Evolutionary conservation across 805 yeast species (phyloP).

Genomic region (Barnettozyma botsteinii): DNA sequence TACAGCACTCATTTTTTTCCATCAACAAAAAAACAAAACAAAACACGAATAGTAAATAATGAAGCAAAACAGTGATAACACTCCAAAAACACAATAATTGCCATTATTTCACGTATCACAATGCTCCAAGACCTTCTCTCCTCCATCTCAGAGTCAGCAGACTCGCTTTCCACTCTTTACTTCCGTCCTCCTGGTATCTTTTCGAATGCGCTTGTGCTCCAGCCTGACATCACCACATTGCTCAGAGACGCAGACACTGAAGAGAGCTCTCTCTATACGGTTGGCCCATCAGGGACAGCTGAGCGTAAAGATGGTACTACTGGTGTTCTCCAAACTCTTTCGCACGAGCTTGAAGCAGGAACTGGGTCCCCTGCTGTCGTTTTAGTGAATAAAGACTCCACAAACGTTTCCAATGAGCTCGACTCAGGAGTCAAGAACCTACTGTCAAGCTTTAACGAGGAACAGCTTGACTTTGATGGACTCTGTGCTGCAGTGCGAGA

Average conservation of each 20-base stretch:
- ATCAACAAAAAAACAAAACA: too few species aligned
- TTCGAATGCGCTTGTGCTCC: slow-evolving; percentile 52
- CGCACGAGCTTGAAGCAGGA: slow-evolving; percentile 33
- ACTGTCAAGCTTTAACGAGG: slow-evolving; percentile 28
- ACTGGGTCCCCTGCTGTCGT: slow-evolving; percentile 26
- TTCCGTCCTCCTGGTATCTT: slow-evolving; percentile 58
- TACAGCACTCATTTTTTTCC: too few species aligned
- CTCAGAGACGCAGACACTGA: slow-evolving; percentile 52
- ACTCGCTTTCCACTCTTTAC: slow-evolving; percentile 28
- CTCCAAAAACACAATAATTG: too few species aligned
- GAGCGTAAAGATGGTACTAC: slow-evolving; percentile 47
- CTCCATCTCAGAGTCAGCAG: slow-evolving; percentile 14
- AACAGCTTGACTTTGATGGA: slow-evolving; percentile 35
- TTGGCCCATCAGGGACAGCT: slow-evolving; percentile 33
- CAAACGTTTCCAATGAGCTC: slow-evolving; percentile 11
- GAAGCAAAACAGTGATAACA: too few species aligned
- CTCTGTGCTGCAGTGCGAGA: slow-evolving; percentile 38
- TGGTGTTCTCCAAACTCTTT: slow-evolving; percentile 32
- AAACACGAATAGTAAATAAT: too few species aligned
- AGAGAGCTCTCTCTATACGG: slow-evolving; percentile 46
- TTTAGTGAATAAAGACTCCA: slow-evolving; percentile 20
- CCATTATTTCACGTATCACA: too few species aligned
- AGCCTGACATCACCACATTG: slow-evolving; percentile 49
- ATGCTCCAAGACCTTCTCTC: too few species aligned
- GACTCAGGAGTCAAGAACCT: slow-evolving; percentile 29